Percentiles rank a stretch among this genome's conserved stretches.
phyloP scores from a whole-genome alignment of 257 asterid species.

The Solanum bulbocastanum region DNA sequence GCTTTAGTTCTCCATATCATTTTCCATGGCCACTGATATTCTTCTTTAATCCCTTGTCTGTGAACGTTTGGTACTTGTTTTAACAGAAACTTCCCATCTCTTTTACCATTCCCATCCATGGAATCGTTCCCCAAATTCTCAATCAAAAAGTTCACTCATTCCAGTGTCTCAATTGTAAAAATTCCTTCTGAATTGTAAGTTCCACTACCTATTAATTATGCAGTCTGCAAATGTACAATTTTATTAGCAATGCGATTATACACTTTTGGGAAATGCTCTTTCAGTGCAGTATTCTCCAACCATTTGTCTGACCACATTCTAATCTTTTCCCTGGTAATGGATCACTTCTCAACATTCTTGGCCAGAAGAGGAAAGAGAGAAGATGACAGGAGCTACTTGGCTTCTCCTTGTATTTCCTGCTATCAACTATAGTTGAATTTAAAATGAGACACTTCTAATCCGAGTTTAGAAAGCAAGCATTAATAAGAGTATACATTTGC shows the following conservation, averaged over 20 bases:
- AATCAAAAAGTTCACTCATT: background rate
- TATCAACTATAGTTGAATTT: background rate
- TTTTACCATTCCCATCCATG: background rate
- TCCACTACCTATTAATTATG: background rate
- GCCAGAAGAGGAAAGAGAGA: background rate
- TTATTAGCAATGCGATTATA: background rate
- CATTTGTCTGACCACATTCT: background rate
- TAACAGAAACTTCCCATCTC: background rate
- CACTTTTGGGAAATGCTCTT: background rate
- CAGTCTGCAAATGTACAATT: background rate
- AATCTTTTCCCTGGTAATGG: background rate
- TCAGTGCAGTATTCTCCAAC: background rate
- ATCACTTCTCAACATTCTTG: background rate
- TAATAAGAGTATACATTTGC: background rate
- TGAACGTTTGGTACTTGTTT: background rate
- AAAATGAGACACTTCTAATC: background rate
- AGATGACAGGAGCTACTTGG: background rate
- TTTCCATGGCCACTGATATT: background rate
- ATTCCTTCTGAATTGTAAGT: background rate
- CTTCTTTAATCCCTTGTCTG: background rate
- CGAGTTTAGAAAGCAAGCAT: background rate
- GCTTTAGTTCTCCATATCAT: background rate
- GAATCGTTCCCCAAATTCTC: background rate
- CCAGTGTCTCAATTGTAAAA: background rate
- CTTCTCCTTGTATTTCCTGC: background rate